Evolutionary conservation across 1,284 basidiomycete genomes (phyloP).

Genomic region (Tilletia horrida): DNA sequence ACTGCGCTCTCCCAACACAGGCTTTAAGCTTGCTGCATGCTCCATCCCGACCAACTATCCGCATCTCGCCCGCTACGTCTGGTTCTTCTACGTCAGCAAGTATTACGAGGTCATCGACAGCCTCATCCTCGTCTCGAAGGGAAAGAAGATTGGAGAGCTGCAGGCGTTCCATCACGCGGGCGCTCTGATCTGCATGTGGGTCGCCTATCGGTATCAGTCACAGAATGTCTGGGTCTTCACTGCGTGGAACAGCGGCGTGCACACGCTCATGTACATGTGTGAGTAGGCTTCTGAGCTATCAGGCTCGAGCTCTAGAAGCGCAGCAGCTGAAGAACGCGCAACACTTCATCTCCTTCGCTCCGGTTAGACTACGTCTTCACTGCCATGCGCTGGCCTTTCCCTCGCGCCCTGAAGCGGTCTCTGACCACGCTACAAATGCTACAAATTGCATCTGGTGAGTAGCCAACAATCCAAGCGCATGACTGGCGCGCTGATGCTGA

Average conservation of each 20-base stretch:
- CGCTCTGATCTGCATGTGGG: conserved; percentile 53
- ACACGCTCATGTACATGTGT: conserved; percentile 44
- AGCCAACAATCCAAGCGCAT: too few species aligned
- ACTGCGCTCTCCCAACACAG: conserved; percentile 20
- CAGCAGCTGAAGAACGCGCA: too few species aligned
- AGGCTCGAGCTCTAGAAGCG: neutral
- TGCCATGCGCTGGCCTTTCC: conserved; percentile 43
- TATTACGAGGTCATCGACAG: conserved; percentile 55
- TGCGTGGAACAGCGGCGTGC: conserved; percentile 48
- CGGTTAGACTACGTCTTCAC: conserved; percentile 40
- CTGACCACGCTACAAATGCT: conserved; percentile 48
- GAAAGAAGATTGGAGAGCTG: conserved; percentile 50
- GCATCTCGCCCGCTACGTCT: conserved; percentile 46
- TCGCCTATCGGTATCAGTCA: conserved; percentile 48
- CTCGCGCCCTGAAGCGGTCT: conserved; percentile 41
- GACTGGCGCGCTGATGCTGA: neutral
- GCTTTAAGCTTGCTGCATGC: conserved; percentile 51
- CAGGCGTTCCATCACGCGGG: conserved; percentile 48
- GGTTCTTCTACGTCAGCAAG: conserved; percentile 54
- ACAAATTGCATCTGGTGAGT: conserved; percentile 38
- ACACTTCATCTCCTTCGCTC: neutral
- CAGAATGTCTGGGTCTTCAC: conserved; percentile 38
- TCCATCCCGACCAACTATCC: conserved; percentile 47
- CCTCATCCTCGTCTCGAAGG: conserved; percentile 54
- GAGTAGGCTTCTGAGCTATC: neutral